Conservation (phyloP, 2,329 filamentous ascomycete species). For the Xylariaceae sp. region DNA sequence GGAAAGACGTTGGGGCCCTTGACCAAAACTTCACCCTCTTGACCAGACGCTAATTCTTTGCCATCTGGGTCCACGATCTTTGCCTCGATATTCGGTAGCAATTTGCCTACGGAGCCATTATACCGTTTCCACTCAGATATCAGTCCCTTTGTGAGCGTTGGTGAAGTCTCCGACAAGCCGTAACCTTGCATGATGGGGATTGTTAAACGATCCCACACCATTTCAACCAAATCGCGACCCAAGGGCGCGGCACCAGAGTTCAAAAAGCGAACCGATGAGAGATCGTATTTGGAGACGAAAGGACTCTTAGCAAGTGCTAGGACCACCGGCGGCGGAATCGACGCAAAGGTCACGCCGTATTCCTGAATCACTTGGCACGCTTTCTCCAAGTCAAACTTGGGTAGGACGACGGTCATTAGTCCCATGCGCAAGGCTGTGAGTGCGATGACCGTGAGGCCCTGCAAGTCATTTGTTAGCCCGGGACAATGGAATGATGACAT, state of each 20-base stretch:
- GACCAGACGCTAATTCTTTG: conserved; percentile 53
- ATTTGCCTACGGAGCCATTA: conserved; percentile 74
- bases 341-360: conserved; percentile 71
- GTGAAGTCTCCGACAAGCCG: conserved; percentile 82
- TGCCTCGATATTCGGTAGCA: conserved; percentile 76
- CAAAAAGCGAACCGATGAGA: conserved; percentile 76
- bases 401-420: conserved; percentile 66
- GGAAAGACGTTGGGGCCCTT: conserved; percentile 78
- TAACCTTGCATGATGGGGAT: conserved; percentile 90
- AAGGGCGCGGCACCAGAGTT: conserved; percentile 86
- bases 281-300: conserved; percentile 73
- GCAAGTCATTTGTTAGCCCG: neutral
- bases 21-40: conserved; percentile 73
- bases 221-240: conserved; percentile 74
- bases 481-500: neutral
- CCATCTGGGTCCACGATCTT: conserved; percentile 71
- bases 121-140: conserved; percentile 74
- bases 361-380: conserved; percentile 77
- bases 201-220: conserved; percentile 69
- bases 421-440: conserved; percentile 67
- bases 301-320: conserved; percentile 79
- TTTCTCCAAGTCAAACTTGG: conserved; percentile 76
- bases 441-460: conserved; percentile 69
- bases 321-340: conserved; percentile 81
- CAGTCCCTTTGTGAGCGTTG: conserved; percentile 70